Base-by-base conservation (phyloP, 148 eudicot genomes). In the Cornus kousa region DNA sequence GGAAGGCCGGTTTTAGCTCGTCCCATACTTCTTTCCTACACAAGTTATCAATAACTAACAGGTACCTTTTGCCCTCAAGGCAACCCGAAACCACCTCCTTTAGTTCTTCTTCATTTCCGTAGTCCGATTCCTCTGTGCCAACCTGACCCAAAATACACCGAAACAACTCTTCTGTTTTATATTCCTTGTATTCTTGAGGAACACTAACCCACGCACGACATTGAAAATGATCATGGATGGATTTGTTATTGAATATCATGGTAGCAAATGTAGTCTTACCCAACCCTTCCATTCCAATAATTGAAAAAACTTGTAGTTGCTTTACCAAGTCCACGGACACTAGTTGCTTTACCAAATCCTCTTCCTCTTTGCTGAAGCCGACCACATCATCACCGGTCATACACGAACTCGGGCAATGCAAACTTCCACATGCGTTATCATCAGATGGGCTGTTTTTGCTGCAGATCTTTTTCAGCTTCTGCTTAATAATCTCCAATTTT, bases 161-260 rank as follows among this genome's bases (percentile, higher is more conserved):
- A 40, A 75, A 65, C 23, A 59, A 23, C 7, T 75, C 70, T 10
- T 8, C 48, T 3, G 35, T 37, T 31, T n/a, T 31, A 64, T 28
- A 28, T 28, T 28, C 28, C 28, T 28, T 28, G 1, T 60, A 22
- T 8, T 65, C 68, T 31, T 35, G 53, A n/a, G 70, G 62, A 22
- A 75, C 68, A 22, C 20, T 31, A 60, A 75, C 78, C 78, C 78
- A 75, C 33, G 78, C 78, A 8, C 73, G 22, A 10, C 22, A 70
- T 7, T 9, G 13, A 40, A 70, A 70, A 40, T n/a, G 46, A 5
- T 20, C 24, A 19, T 20, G 11, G 31, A 74, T 5, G 37, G 10
- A 28, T 17, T 35, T 16, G 24, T 57, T 5, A 17, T 17, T 17
- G 40, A 32, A 74, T 16, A 59, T 59, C 67, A 28, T 40, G 67